Evolutionary conservation across 371 early-diverging fungal genomes (phyloP), one percentile per base, ranked within the genome.

Genomic region (Blyttiomyces sp.): DNA sequence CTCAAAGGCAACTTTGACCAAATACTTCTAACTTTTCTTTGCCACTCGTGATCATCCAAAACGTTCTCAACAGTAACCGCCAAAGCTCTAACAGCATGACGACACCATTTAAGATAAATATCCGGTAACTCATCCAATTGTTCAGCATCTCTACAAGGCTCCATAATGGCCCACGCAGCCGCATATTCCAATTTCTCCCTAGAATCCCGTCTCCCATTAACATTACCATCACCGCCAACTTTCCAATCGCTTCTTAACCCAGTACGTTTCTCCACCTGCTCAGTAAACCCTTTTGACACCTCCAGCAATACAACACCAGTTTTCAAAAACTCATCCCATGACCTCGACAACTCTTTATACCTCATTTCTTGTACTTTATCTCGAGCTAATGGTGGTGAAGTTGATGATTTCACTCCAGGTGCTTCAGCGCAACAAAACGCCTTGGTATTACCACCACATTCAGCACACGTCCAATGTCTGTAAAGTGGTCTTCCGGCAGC

Each of bases 41-140:
- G 33, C 71, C 71, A 71, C 16, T 53, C 62, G 9, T 6, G 42
- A 39, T 71, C 68, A 31, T 65, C 67, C 11, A 67, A 49, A 21
- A 67, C 44, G 35, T 62, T 61, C 52, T 71, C 71, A 26, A 67
- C 33, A 3, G 58, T 56, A 16, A 64, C 57, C 3, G 64, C 66
- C 4, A 60, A 13, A 11, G 64, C 71, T 13, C 24, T 32, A 27
- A 43, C 21, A 44, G 64, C 11, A 4, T 17, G n/a, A 21, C 62
- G 39, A n/a, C 54, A 35, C 35, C 57, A 66, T 17, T 26, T 23
- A 21, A 60, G 55, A 17, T 48, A 63, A 9, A 7, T 13, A 7
- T 19, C 43, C 1, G 63, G 64, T 34, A 64, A 24, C 21, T 63
- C 52, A 21, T 56, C 49, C 5, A 39, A 26, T 30, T 2, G 16